Base-by-base conservation (phyloP, 179 eudicot species). In the Silene noctiflora region DNA sequence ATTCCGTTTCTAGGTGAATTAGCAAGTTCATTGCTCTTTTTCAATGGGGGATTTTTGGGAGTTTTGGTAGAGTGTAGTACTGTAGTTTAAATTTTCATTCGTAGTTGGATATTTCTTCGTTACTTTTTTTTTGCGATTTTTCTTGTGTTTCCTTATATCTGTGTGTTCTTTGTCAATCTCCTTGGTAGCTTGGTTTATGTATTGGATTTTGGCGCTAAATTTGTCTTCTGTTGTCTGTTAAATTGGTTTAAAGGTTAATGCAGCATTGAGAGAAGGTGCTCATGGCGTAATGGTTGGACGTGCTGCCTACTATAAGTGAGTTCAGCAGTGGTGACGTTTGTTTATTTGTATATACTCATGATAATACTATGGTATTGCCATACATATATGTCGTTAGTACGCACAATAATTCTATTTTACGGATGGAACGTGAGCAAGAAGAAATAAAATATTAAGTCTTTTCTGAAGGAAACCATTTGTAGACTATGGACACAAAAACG, bases 221-320 rank as follows among this genome's bases (percentile, higher is more conserved):
- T 24, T 56, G 3, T 67, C 48, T 55, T 20, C 61, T 80, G 39
- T 25, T 81, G 42, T 61, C 70, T 77, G n/a, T 55, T 62, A 33
- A 60, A 19, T 46, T 77, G 71, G 24, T 24, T 39, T 25, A 39
- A 73, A 94, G 98, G 97, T 92, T 35, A 89, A 88, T 86, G 93
- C 89, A 24, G 98, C 98, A 25, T 72, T 84, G 63, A 81, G 67
- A 46, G 92, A 84, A 86, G 98, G 98, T 69, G 98, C 98, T 81
- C 91, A 94, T 75, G 98, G 94, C 24, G 98, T 94, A 59, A 94
- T 94, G 98, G 90, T 92, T 81, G 98, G 98, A 17, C 97, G 98
- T 84, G 94, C 97, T 65, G 97, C 98, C 42, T 94, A 85, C 81
- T 73, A 85, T 78, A 87, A 85, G 98, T 94, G 85, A 81, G 91